Conservation (phyloP, 2,329 filamentous ascomycete species). For the Byssothecium circinans region DNA sequence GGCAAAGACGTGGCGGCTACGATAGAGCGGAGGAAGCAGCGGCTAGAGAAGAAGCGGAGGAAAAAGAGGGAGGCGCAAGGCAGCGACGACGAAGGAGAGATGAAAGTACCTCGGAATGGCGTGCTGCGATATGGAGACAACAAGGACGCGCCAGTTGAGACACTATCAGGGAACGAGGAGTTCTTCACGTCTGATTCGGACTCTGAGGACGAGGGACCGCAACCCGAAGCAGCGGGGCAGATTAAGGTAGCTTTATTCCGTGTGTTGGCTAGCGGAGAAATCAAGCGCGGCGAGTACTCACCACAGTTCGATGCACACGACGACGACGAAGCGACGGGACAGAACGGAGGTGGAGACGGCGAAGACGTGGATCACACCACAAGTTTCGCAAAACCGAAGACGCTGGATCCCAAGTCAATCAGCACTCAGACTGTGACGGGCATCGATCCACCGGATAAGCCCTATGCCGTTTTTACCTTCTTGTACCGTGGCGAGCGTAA, state of each 20-base stretch:
- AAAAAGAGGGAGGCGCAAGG: conserved; percentile 66
- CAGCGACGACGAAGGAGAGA: conserved; percentile 52
- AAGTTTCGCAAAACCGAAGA: conserved; percentile 95
- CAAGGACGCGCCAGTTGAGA: conserved; percentile 72
- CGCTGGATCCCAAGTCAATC: conserved; percentile 93
- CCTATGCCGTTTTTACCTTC: conserved; percentile 96
- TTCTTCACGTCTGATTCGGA: conserved; percentile 66
- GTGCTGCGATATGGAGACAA: conserved; percentile 82
- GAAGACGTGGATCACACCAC: conserved; percentile 96
- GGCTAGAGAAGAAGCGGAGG: conserved; percentile 81
- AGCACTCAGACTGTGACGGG: conserved; percentile 99
- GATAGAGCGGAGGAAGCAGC: conserved; percentile 63
- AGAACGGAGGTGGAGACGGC: conserved; percentile 60
- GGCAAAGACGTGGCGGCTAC: conserved; percentile 84
- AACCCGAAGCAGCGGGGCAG: conserved; percentile 90
- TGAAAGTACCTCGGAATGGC: conserved; percentile 47
- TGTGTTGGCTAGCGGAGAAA: conserved; percentile 91
- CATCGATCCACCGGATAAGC: conserved; percentile 92
- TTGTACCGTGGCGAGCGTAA: conserved; percentile 93
- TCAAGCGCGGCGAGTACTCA: conserved; percentile 97
- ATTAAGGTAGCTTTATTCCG: conserved; percentile 98
- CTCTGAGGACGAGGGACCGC: conserved; percentile 79
- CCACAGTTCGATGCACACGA: conserved; percentile 97
- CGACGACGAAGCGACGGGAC: conserved; percentile 70
- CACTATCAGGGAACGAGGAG: conserved; percentile 69